Evolutionary conservation across 108 stramenopile genomes (phyloP), one percentile per base, ranked within the genome.

Genomic region (Nitzschia putrida): DNA sequence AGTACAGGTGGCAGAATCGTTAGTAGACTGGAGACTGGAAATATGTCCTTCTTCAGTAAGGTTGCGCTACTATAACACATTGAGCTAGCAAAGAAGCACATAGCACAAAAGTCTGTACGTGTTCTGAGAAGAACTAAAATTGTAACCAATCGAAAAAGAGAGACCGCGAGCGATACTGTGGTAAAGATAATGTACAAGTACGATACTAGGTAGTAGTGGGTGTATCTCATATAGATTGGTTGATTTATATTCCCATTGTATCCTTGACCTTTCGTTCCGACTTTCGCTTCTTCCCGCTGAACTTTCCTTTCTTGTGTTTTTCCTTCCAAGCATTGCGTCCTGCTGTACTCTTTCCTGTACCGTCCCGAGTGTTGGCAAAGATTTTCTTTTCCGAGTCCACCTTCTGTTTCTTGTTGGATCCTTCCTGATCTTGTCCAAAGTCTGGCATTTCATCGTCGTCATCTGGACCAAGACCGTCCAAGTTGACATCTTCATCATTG

Each of bases 311-410:
- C 45, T 80, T 86, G 53, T 97, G 95, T 65, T 79, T 81, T 78
- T 95, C 82, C 73, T 98, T 94, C 98, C 98, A 98, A 13, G 78
- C 73, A 72, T 83, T 88, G 61, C 98, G 60, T 39, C 96, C 95
- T 16, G 95, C 68, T 26, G 95, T 95, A 65, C 91, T 89, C 73
- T 81, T 77, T 16, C 97, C 97, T 22, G 77, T 80, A 34, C 88
- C 89, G 55, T 96, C 89, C 34, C 65, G 67, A 25, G 85, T 75
- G 37, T 84, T 83, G 49, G 90, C 55, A 59, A 80, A 91, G 5
- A 88, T 76, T 60, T 88, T 85, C 58, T 76, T 73, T 68, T 92
- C 91, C 7, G 82, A 80, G 34, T 74, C 68, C 56, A 66, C 66
- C 39, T 74, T 72, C 49, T 80, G 71, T 37, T 76, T 73, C 58